phyloP scores from a whole-genome alignment of 148 eudicot genomes.

The Rhododendron vialii region DNA sequence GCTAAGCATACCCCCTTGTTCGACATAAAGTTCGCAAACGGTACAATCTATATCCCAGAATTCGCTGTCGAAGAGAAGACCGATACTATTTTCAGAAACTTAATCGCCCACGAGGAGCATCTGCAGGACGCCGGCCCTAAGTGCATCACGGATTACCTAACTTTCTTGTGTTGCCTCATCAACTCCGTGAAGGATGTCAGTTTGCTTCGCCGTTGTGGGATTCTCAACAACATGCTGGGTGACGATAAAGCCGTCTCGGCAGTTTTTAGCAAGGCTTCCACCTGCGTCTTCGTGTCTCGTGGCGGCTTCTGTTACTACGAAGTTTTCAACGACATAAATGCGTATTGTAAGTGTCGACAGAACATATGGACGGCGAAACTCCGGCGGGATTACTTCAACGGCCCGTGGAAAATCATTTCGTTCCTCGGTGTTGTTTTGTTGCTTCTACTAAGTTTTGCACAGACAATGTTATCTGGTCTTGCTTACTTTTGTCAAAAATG shows the following conservation, averaged over 20 bases:
- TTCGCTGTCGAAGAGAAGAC: background rate
- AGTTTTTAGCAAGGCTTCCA: background rate
- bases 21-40: background rate
- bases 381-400: background rate
- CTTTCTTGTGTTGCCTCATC: background rate
- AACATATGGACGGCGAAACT: constrained; percentile 7
- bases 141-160: background rate
- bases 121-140: background rate
- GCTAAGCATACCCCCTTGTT: background rate
- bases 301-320: too few relatives aligned
- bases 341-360: background rate
- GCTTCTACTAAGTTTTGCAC: background rate
- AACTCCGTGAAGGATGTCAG: background rate
- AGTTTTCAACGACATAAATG: background rate
- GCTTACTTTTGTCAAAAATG: background rate
- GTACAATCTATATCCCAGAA: constrained; percentile 1
- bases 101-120: background rate
- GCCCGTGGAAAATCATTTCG: background rate
- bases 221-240: constrained; percentile 3
- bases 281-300: background rate
- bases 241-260: constrained; percentile 5
- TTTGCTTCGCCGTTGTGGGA: background rate
- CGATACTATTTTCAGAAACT: background rate
- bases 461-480: background rate
- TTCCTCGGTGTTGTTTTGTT: background rate